Percentiles rank a stretch among this genome's conserved stretches.
These are phyloP conservation scores for Auxenochlorella pyrenoidosa DNA, from an alignment of 139 green algal species.

Conservation along the genomic window DNA sequence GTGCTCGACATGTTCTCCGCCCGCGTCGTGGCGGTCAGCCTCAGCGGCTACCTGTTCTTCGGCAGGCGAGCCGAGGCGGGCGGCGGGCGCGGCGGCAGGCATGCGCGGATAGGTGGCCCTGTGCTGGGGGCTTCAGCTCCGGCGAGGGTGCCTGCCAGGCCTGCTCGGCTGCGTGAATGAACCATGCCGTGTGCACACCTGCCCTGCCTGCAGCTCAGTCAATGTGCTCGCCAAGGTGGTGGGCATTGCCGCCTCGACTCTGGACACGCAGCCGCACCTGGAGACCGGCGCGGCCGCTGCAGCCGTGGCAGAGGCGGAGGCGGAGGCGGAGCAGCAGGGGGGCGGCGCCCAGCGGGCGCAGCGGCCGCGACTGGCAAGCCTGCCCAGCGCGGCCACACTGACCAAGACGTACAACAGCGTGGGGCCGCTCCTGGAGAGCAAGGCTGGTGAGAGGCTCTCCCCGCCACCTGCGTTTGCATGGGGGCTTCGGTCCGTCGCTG, in stretches of 20 bases:
- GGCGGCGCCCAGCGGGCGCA: not conserved
- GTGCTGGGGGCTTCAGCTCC: too few species aligned
- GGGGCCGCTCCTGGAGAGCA: not conserved
- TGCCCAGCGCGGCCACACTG: slow-evolving; percentile 16
- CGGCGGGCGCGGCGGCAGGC: too few species aligned
- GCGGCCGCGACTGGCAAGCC: not conserved
- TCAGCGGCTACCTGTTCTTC: slow-evolving; percentile 88
- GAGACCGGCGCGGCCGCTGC: not conserved
- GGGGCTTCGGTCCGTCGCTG: too few species aligned
- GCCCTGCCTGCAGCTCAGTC: slow-evolving; percentile 43
- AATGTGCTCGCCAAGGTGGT: slow-evolving; percentile 63
- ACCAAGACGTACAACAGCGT: slow-evolving; percentile 8
- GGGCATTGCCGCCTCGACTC: slow-evolving; percentile 1
- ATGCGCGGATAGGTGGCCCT: too few species aligned
- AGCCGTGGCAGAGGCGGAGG: not conserved
- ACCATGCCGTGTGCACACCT: too few species aligned
- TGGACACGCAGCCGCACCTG: slow-evolving; percentile 27
- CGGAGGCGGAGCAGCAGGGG: not conserved
- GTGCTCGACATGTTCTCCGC: slow-evolving; percentile 52
- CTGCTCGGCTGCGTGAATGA: too few species aligned
- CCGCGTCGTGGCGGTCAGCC: slow-evolving; percentile 60
- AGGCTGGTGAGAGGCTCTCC: not conserved
- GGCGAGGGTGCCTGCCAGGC: too few species aligned
- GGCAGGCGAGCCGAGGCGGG: slow-evolving; percentile 43
- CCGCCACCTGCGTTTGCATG: too few species aligned